Percentiles rank a stretch among this genome's conserved stretches.
Evolutionary conservation across 2,329 filamentous ascomycete species (phyloP).

Genomic region (Cladophialophora bantiana): DNA sequence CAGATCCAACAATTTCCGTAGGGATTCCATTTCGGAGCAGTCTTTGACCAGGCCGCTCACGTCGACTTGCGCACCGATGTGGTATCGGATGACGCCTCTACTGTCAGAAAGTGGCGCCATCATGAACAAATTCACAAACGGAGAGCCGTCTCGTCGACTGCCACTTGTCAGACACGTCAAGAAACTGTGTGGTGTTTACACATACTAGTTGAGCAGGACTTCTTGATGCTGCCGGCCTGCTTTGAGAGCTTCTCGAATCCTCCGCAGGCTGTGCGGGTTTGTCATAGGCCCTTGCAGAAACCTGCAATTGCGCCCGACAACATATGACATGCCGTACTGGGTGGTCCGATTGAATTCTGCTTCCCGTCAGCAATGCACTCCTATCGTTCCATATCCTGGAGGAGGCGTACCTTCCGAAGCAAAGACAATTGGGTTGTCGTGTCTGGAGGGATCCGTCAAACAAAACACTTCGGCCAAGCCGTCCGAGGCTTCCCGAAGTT

Average conservation of each 20-base stretch:
- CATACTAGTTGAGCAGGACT: slow-evolving; percentile 76
- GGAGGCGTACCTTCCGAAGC: slow-evolving; percentile 69
- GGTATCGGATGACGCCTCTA: slow-evolving; percentile 70
- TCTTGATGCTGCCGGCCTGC: slow-evolving; percentile 75
- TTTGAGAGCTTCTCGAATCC: slow-evolving; percentile 67
- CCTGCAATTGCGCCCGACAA: slow-evolving; percentile 77
- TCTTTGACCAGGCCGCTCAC: slow-evolving; percentile 73
- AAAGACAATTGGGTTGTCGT: slow-evolving; percentile 79
- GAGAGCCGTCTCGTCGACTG: slow-evolving; percentile 74
- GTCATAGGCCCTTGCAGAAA: slow-evolving; percentile 80
- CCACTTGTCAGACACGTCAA: slow-evolving; percentile 17
- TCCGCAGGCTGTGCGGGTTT: slow-evolving; percentile 65
- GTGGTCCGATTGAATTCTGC: slow-evolving; percentile 76
- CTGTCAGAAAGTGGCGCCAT: slow-evolving; percentile 74
- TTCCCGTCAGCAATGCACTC: slow-evolving; percentile 14
- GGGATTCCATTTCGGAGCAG: slow-evolving; percentile 68
- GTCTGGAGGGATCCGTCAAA: slow-evolving; percentile 73
- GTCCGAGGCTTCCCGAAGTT: slow-evolving; percentile 73
- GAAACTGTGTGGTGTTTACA: slow-evolving; percentile 5
- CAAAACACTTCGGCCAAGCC: slow-evolving; percentile 80
- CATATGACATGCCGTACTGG: slow-evolving; percentile 75
- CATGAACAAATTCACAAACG: slow-evolving; percentile 80
- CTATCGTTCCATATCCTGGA: background rate
- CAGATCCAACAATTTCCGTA: slow-evolving; percentile 57
- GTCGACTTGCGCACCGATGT: slow-evolving; percentile 76